A percentile compares a stretch with the other conserved stretches of the same genome.
Evolutionary conservation across 768 basidiomycete genomes (phyloP).

Genomic region (Amanita rimosa): DNA sequence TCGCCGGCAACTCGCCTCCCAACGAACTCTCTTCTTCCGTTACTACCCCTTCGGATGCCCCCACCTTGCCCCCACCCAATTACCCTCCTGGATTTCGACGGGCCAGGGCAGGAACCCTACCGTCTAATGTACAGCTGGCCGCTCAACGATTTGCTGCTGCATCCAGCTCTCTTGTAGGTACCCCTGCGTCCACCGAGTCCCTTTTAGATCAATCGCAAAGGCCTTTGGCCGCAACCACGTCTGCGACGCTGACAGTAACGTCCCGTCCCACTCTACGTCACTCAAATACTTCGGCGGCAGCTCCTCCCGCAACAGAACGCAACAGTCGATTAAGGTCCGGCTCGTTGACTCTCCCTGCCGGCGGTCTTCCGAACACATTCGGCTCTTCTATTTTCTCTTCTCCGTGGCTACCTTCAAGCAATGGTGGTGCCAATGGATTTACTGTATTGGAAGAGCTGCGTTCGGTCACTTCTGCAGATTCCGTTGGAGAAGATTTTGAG

Average conservation of each 20-base stretch:
- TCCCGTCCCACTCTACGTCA: constrained; percentile 64
- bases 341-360: constrained; percentile 78
- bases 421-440: constrained; percentile 43
- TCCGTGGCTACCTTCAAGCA: constrained; percentile 69
- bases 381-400: constrained; percentile 85
- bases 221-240: constrained; percentile 34
- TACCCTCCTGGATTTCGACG: constrained; percentile 84
- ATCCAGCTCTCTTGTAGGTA: constrained; percentile 41
- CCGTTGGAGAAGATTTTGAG: constrained; percentile 77
- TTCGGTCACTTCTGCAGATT: constrained; percentile 70
- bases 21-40: constrained; percentile 52
- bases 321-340: constrained; percentile 87
- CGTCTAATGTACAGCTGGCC: constrained; percentile 87
- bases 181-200: constrained; percentile 29
- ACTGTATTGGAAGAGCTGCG: constrained; percentile 71
- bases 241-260: constrained; percentile 30
- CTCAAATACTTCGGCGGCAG: constrained; percentile 48
- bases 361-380: constrained; percentile 72
- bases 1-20: constrained; percentile 62
- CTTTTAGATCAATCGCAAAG: constrained; percentile 38
- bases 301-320: constrained; percentile 44
- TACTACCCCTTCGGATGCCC: constrained; percentile 45
- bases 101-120: constrained; percentile 95
- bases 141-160: constrained; percentile 73
- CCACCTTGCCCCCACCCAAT: constrained; percentile 56